Evolutionary conservation across 352 stramenopile species (phyloP).

Genomic region (Globisporangium mamillatum): DNA sequence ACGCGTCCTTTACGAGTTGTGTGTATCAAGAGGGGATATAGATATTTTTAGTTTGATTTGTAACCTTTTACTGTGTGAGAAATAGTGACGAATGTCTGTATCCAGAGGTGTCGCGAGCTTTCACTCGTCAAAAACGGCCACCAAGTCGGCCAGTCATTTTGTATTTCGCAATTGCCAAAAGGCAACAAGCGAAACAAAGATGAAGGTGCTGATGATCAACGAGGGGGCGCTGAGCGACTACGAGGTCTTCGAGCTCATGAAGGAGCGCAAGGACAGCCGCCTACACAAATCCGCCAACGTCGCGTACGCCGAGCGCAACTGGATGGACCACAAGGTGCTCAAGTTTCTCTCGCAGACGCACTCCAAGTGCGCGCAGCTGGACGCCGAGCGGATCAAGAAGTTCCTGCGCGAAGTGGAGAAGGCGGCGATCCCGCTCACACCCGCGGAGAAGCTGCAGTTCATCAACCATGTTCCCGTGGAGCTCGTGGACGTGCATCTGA

Average conservation of each 20-base stretch:
- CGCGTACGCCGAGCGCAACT: slow-evolving; percentile 84
- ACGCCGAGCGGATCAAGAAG: slow-evolving; percentile 44
- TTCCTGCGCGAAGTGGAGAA: slow-evolving; percentile 59
- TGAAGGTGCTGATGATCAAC: slow-evolving; percentile 86
- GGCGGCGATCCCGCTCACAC: slow-evolving; percentile 45
- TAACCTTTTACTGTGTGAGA: background rate
- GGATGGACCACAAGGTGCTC: slow-evolving; percentile 89
- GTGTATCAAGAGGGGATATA: background rate
- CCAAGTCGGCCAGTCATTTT: slow-evolving; percentile 9
- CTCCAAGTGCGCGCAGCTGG: slow-evolving; percentile 54
- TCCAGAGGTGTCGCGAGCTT: background rate
- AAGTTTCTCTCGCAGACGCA: slow-evolving; percentile 80
- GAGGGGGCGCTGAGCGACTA: slow-evolving; percentile 78
- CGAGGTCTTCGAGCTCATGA: slow-evolving; percentile 78
- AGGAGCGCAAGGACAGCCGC: slow-evolving; percentile 74
- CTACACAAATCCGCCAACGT: slow-evolving; percentile 75
- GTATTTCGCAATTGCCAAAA: background rate
- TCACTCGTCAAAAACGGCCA: background rate
- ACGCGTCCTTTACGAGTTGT: background rate
- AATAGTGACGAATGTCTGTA: slow-evolving; percentile 1
- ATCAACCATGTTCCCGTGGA: slow-evolving; percentile 82
- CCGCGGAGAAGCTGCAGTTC: slow-evolving; percentile 81
- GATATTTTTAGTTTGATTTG: background rate
- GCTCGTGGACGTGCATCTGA: slow-evolving; percentile 82
- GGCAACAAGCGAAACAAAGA: slow-evolving; percentile 24